Evolutionary conservation across 148 eudicot species (phyloP).

Genomic region (Chenopodium suecicum): DNA sequence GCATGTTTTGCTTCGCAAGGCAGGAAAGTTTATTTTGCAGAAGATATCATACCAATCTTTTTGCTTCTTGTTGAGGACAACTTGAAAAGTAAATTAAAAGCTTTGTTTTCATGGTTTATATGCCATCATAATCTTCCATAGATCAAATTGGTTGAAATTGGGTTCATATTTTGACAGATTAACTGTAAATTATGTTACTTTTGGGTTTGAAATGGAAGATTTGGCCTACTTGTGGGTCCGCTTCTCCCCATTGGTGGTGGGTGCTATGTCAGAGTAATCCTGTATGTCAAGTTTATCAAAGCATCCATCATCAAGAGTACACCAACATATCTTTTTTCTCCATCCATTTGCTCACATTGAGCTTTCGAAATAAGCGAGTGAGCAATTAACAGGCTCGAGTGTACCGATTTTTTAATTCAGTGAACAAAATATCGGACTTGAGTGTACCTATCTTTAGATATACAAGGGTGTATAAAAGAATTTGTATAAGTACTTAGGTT

Average conservation of each 20-base stretch:
- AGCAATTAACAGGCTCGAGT: too few relatives aligned
- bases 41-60: background rate
- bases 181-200: background rate
- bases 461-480: too few relatives aligned
- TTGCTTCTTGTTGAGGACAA: slow-evolving; percentile 24
- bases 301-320: too few relatives aligned
- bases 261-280: background rate
- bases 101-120: slow-evolving; percentile 26
- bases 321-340: too few relatives aligned
- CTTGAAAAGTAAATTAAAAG: slow-evolving; percentile 4
- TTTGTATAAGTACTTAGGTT: too few relatives aligned
- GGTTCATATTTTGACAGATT: slow-evolving; percentile 1
- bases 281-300: background rate
- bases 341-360: too few relatives aligned
- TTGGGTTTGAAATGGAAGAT: background rate
- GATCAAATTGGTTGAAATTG: background rate
- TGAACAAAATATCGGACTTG: too few relatives aligned
- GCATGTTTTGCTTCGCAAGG: slow-evolving; percentile 36
- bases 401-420: too few relatives aligned
- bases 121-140: slow-evolving; percentile 13
- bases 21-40: slow-evolving; percentile 28
- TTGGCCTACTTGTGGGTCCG: slow-evolving; percentile 1
- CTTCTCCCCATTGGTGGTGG: background rate
- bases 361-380: too few relatives aligned
- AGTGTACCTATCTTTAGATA: too few relatives aligned